phyloP scores from a whole-genome alignment of 768 basidiomycete species.

The Hortiboletus campestris region DNA sequence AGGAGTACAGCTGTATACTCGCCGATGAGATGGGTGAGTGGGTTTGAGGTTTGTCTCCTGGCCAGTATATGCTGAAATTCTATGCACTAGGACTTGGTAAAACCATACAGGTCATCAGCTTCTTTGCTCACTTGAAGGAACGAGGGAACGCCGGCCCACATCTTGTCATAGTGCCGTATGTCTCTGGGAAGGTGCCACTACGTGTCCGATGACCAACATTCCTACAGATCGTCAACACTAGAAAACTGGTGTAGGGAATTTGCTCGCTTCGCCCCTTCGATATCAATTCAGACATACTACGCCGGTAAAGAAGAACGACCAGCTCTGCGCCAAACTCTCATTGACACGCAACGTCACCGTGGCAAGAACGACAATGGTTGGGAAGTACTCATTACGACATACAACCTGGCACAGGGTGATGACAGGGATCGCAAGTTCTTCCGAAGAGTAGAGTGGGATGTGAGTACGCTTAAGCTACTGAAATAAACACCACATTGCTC shows the following conservation, averaged over 20 bases:
- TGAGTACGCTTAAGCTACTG: slow-evolving; percentile 39
- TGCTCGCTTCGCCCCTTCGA: slow-evolving; percentile 80
- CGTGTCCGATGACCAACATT: slow-evolving; percentile 6
- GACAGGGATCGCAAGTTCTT: slow-evolving; percentile 90
- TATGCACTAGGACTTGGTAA: slow-evolving; percentile 81
- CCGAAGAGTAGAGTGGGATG: slow-evolving; percentile 88
- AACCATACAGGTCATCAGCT: slow-evolving; percentile 98
- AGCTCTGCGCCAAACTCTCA: slow-evolving; percentile 66
- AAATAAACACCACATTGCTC: not conserved
- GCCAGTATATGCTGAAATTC: not conserved
- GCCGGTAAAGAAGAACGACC: slow-evolving; percentile 86
- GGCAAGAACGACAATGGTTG: slow-evolving; percentile 60
- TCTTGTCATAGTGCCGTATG: slow-evolving; percentile 93
- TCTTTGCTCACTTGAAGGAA: slow-evolving; percentile 87
- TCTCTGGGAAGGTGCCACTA: slow-evolving; percentile 15
- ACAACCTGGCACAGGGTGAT: slow-evolving; percentile 89
- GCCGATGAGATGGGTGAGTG: slow-evolving; percentile 97
- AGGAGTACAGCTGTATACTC: slow-evolving; percentile 86
- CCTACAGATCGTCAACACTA: slow-evolving; percentile 80
- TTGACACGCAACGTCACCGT: slow-evolving; percentile 52
- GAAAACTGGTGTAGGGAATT: slow-evolving; percentile 99
- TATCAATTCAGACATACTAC: slow-evolving; percentile 90
- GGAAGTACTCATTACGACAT: slow-evolving; percentile 95
- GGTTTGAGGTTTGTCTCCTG: not conserved
- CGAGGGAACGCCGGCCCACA: slow-evolving; percentile 79